Percentiles rank a stretch among this genome's conserved stretches.
phyloP scores from a whole-genome alignment of 2,329 filamentous ascomycete genomes.

The Paraphaeosphaeria minitans region DNA sequence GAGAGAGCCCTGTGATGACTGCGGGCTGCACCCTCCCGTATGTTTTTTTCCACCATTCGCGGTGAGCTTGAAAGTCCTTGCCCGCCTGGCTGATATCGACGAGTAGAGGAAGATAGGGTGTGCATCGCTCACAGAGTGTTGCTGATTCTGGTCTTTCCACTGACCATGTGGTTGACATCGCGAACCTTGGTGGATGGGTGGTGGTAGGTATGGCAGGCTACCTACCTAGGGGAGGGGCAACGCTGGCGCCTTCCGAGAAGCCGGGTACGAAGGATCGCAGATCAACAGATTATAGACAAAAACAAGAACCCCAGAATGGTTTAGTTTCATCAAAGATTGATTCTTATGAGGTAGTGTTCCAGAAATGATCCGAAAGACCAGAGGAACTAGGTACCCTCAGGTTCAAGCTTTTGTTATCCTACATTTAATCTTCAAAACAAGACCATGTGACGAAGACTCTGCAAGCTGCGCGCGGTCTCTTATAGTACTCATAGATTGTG shows the following conservation, averaged over 20 bases:
- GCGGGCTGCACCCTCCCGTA: neutral
- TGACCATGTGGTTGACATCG: neutral
- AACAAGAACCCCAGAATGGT: too few relatives aligned
- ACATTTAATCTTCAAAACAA: too few relatives aligned
- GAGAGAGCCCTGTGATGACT: neutral
- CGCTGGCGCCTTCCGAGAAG: neutral
- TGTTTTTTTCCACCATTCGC: constrained; percentile 4
- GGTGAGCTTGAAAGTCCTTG: neutral
- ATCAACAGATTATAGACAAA: neutral
- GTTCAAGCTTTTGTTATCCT: too few relatives aligned
- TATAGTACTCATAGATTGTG: neutral
- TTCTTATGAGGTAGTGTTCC: too few relatives aligned
- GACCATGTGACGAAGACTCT: too few relatives aligned
- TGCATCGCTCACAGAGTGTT: constrained; percentile 6
- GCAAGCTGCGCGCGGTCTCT: too few relatives aligned
- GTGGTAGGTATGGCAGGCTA: neutral
- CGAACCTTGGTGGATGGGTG: neutral
- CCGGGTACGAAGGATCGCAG: neutral
- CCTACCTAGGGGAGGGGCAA: neutral
- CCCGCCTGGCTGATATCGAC: constrained; percentile 5
- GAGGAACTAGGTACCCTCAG: too few relatives aligned
- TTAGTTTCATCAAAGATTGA: too few relatives aligned
- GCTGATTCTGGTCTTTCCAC: constrained; percentile 3
- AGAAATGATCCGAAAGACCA: too few relatives aligned
- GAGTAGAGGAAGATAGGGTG: constrained; percentile 3